Evolutionary conservation across 345 rosid species (phyloP).

Genomic region (Eucalyptus curtisii): DNA sequence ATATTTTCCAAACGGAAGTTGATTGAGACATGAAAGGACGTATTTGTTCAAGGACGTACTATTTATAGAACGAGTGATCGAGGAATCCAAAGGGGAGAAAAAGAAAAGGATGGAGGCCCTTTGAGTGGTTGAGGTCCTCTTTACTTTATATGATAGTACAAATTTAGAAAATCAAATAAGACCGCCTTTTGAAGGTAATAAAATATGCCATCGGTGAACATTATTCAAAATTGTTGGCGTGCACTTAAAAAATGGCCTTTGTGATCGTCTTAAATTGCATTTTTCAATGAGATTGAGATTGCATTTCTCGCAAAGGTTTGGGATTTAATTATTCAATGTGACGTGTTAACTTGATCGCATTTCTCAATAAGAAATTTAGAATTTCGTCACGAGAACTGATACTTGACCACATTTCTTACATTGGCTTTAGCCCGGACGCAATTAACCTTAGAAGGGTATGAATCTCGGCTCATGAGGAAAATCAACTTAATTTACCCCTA

Average conservation of each 20-base stretch:
- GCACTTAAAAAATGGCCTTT: background rate
- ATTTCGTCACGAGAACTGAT: background rate
- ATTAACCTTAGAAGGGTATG: background rate
- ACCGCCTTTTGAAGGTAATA: background rate
- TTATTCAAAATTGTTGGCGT: background rate
- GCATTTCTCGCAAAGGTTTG: background rate
- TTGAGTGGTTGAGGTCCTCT: background rate
- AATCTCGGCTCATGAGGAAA: background rate
- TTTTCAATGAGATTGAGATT: background rate
- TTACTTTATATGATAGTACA: background rate
- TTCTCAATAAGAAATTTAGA: background rate
- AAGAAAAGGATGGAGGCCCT: background rate
- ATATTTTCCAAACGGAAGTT: background rate
- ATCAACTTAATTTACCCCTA: background rate
- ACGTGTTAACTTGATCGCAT: background rate
- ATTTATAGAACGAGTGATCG: slow-evolving; percentile 29
- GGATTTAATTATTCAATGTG: background rate
- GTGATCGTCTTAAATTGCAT: background rate
- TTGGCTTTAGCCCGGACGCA: background rate
- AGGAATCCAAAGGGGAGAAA: background rate
- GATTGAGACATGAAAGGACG: background rate
- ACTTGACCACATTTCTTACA: background rate
- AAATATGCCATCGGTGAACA: background rate
- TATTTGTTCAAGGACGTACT: background rate
- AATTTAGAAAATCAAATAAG: background rate